Evolutionary conservation across 2,329 filamentous ascomycete genomes (phyloP), one percentile per base, ranked within the genome.

Genomic region (Trichoderma lentiforme): DNA sequence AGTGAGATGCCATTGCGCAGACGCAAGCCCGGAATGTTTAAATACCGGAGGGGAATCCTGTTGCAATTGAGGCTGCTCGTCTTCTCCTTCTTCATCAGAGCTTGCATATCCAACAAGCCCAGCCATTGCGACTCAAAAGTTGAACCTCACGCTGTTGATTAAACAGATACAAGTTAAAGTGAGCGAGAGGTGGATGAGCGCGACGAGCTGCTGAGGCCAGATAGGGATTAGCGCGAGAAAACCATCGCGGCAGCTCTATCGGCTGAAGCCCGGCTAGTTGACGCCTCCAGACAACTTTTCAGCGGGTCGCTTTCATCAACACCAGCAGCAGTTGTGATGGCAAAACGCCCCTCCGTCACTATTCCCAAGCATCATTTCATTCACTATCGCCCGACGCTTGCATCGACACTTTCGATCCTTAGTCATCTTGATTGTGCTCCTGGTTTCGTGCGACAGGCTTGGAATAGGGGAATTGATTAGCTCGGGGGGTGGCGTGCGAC

Each of bases 51-150:
- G 24, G 12, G 30, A 5, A 3, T 67, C 43, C 26, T 61, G 34
- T 26, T 71, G 51, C 6, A 53, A 34, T 56, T 26, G 64, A 63
- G 32, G 68, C n/a, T 62, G 63, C 11, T 76, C 66, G 3, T 74
- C 74, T 3, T 83, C 83, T 3, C 84, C 82, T 6, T 86, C 86
- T 2, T 87, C 86, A 57, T 86, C 85, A 70, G 86, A 87, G 75
- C 86, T 88, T 15, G 81, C 85, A 73, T 88, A 88, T 39, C 76
- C 81, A 8, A 88, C 86, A 14, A 88, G 81, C 1, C 81, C 84
- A 58, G 81, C 81, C 84, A 85, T 83, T 65, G 53, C 47, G 11
- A n/a, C 51, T 53, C 15, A 18, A 69, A 18, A 14, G 1, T 60
- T 34, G 57, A 69, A 32, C 34, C 14, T 57, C 12, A 34, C 47